Percentiles rank a stretch among this genome's conserved stretches.
phyloP scores from a whole-genome alignment of 2,329 filamentous ascomycete species.

The Colletotrichum eleusines region DNA sequence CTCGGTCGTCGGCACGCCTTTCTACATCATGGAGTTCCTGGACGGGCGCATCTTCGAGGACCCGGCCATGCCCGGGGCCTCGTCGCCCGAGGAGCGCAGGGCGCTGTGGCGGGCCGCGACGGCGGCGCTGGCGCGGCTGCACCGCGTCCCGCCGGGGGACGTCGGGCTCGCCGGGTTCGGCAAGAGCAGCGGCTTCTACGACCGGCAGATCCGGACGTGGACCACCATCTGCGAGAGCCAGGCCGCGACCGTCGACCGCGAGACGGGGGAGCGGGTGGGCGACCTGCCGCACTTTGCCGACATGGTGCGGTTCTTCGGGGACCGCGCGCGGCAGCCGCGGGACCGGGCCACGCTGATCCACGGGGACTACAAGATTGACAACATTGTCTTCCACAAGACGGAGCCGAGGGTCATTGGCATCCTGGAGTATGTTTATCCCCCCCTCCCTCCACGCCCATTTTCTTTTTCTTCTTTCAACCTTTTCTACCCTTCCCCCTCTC shows the following conservation, averaged over 20 bases:
- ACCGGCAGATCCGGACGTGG: conserved; percentile 87
- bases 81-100: conserved; percentile 73
- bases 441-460: background rate
- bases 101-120: conserved; percentile 90
- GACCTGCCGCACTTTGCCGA: conserved; percentile 86
- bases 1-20: conserved; percentile 85
- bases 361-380: conserved; percentile 97
- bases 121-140: conserved; percentile 85
- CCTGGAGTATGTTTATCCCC: conserved; percentile 74
- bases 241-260: conserved; percentile 79
- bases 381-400: conserved; percentile 89
- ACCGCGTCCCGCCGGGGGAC: conserved; percentile 75
- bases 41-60: conserved; percentile 95
- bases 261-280: conserved; percentile 82
- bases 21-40: conserved; percentile 97
- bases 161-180: conserved; percentile 82
- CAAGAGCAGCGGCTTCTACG: conserved; percentile 81
- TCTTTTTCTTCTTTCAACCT: background rate
- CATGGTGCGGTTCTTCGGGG: conserved; percentile 81
- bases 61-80: conserved; percentile 79
- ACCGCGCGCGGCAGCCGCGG: conserved; percentile 76
- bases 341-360: conserved; percentile 88
- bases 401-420: conserved; percentile 92
- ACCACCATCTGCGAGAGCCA: conserved; percentile 82
- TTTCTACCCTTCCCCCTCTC: too few relatives aligned